phyloP scores from a whole-genome alignment of 129 eudicot species.

The Lactuca saligna region DNA sequence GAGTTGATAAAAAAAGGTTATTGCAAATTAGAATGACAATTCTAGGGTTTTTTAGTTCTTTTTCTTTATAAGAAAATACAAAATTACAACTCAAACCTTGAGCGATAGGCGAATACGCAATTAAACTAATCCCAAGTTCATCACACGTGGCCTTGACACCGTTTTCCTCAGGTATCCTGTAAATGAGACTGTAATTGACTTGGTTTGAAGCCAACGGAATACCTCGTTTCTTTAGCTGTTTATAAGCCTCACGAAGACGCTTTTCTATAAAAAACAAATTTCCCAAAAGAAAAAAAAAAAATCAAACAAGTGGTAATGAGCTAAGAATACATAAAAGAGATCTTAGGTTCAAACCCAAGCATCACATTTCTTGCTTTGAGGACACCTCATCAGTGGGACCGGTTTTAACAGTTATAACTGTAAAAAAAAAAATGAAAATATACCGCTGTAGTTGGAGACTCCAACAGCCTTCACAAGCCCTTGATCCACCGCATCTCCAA shows the following conservation, averaged over 20 bases:
- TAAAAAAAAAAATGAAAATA: conserved; percentile 10
- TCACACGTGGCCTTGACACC: conserved; percentile 96
- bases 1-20: conserved; percentile 8
- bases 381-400: too few species aligned
- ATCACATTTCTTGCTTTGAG: too few species aligned
- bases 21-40: background rate
- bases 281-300: too few species aligned
- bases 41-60: background rate
- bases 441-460: conserved; percentile 89
- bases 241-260: conserved; percentile 86
- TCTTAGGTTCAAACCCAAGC: too few species aligned
- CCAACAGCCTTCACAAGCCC: conserved; percentile 99
- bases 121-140: conserved; percentile 85
- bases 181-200: conserved; percentile 97
- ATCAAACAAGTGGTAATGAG: too few species aligned
- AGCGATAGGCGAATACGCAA: conserved; percentile 93
- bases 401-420: too few species aligned
- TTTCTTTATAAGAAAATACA: background rate
- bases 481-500: conserved; percentile 98
- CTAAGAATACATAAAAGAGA: too few species aligned
- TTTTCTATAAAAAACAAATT: conserved; percentile 42
- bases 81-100: conserved; percentile 55
- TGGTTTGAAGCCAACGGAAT: conserved; percentile 97
- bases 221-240: conserved; percentile 70
- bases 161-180: conserved; percentile 87